Evolutionary conservation across 1,284 basidiomycete genomes (phyloP), one percentile per base, ranked within the genome.

Genomic region (Xerocomus cyaneibrunnescens): DNA sequence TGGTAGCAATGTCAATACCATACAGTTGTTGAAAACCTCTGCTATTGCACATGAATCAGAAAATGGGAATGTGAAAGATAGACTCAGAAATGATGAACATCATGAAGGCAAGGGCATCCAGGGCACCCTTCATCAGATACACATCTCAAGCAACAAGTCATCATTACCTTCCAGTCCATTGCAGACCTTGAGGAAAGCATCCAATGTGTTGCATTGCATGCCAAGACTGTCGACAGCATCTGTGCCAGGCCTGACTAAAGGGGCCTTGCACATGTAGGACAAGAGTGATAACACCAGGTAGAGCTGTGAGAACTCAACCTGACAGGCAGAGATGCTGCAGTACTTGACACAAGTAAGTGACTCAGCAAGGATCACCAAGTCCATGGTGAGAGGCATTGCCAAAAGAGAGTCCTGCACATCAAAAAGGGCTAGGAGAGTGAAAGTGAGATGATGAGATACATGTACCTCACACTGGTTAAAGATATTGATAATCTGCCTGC

Each of bases 201-300:
- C 96, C 57, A 98, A 84, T 17, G 92, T 95, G 57, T 94, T 92
- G 67, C 94, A 85, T 80, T 99, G 96, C 70, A 94, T 84, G 74
- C 87, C 89, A 61, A 98, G 82, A 65, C 87, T 90, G 85, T 99
- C 98, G 74, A 98, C 89, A 60, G 98, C 94, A 64, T 94, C 92
- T 40, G 88, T 89, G 57, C 85, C 95, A 57, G 94, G 94, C 83
- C 98, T 98, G 76, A 97, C 94, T 62, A 98, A 83, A 23, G 96
- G 94, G 0, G 96, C 95, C 81, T 98, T 96, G 75, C 96, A 87
- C 93, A 96, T 96, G 80, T 94, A 97, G 48, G 87, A 90, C 50
- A 97, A 79, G 56, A 97, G 80, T n/a, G n/a, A n/a, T n/a, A n/a
- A n/a, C n/a, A n/a, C n/a, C n/a, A n/a, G n/a, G n/a, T n/a, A n/a